Conservation (phyloP, 805 yeast species). For the Starmerella stellata region DNA sequence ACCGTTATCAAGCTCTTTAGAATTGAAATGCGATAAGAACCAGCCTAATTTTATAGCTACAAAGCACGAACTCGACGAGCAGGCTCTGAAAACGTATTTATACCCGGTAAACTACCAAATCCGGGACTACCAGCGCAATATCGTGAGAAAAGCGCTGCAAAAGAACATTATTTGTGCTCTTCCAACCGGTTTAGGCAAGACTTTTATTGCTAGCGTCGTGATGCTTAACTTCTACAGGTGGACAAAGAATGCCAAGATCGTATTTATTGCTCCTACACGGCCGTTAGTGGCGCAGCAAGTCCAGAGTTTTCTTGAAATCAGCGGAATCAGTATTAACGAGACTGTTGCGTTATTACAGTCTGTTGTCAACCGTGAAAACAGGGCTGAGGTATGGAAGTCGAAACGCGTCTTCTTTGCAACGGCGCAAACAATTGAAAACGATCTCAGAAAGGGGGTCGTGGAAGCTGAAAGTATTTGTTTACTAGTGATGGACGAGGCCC, state of each 20-base stretch:
- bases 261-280: constrained; percentile 92
- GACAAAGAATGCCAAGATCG: constrained; percentile 61
- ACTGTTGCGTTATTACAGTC: constrained; percentile 25
- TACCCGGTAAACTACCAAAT: constrained; percentile 75
- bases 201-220: constrained; percentile 85
- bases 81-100: constrained; percentile 32
- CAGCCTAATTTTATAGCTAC: not conserved
- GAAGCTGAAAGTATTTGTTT: constrained; percentile 61
- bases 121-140: constrained; percentile 76
- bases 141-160: constrained; percentile 52
- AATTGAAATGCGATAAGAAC: too few relatives aligned
- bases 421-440: constrained; percentile 91
- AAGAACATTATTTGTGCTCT: constrained; percentile 70
- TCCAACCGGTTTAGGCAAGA: constrained; percentile 95
- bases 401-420: constrained; percentile 81
- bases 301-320: constrained; percentile 71
- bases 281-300: constrained; percentile 95
- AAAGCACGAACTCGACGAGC: constrained; percentile 30
- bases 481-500: constrained; percentile 88
- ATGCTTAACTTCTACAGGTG: constrained; percentile 80
- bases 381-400: constrained; percentile 60
- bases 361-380: constrained; percentile 40
- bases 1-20: too few relatives aligned
- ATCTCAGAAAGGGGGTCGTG: constrained; percentile 51
- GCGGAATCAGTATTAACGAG: constrained; percentile 61